Base-by-base conservation (phyloP, 176 grass and related monocot species). In the Tuctoria greenei region DNA sequence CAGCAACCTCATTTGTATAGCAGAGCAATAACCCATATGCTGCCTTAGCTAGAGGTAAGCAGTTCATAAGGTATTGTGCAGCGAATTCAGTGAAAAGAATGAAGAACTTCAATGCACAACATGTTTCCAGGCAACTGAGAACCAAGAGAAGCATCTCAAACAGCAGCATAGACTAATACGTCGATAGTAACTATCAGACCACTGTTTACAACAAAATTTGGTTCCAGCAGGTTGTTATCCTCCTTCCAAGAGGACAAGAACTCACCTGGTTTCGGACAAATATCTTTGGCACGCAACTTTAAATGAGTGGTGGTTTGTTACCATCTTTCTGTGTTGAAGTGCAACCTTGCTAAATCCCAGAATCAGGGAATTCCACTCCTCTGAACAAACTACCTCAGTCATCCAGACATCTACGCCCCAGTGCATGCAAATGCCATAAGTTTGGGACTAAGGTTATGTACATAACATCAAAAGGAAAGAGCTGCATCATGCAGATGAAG, bases 171-270 rank as follows among this genome's bases (percentile, higher is more conserved):
- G 11, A 15, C 64, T 61, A 50, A 27, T n/a, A 62, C 16, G 14
- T 18, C 47, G 13, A 78, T 47, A 75, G 25, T 47, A 75, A 46
- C 71, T 75, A 69, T 46, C 9, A 61, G 20, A 61, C 15, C 24
- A 76, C 34, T 24, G 73, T 61, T 71, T 77, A 71, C 73, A 77
- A 71, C 82, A 84, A 77, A 84, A 84, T 47, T 84, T 64, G 69
- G 61, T 70, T 69, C 66, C 23, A 77, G 43, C 35, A 55, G 11
- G 47, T 73, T 13, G 10, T 63, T 72, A 65, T 74, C 49, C 59
- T 82, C 45, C 56, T 23, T 67, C 8, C 13, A 45, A 47, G 41
- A 45, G 16, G 36, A 31, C 60, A 81, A 40, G 11, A 72, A 70
- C 41, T 63, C 73, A 12, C 54, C 10, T 52, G 23, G 69, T 41